Conservation (phyloP, 805 yeast genomes). For the Kluyveromyces starmeri region DNA sequence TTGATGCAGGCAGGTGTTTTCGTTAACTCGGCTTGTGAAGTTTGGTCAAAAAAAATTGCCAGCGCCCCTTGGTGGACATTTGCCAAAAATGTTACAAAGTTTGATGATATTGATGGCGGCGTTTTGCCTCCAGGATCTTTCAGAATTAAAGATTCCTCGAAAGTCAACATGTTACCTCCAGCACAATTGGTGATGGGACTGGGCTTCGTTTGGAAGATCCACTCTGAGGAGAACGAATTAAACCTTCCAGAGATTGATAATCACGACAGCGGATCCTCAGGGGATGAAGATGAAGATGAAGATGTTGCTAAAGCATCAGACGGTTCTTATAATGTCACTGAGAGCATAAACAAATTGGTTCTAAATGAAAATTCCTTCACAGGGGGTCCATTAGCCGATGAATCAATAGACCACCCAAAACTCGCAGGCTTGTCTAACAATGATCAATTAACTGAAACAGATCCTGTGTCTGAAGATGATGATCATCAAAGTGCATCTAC, state of each 20-base stretch:
- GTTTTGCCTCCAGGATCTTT: conserved; percentile 57
- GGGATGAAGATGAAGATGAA: conserved; percentile 5
- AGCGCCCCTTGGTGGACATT: conserved; percentile 82
- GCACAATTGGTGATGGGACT: conserved; percentile 86
- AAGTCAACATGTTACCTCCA: conserved; percentile 60
- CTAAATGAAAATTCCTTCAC: not conserved
- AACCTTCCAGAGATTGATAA: conserved; percentile 6
- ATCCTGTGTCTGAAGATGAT: conserved; percentile 5
- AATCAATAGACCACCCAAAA: not conserved
- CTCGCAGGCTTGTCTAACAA: not conserved
- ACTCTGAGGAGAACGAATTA: conserved; percentile 29
- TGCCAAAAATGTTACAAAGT: conserved; percentile 60
- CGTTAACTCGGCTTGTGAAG: conserved; percentile 70
- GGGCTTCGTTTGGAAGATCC: conserved; percentile 67
- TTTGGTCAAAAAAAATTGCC: conserved; percentile 82
- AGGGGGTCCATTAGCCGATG: not conserved
- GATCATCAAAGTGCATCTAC: conserved; percentile 11
- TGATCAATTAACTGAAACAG: not conserved
- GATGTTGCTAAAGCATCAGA: conserved; percentile 5
- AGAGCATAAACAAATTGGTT: conserved; percentile 5
- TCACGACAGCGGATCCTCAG: conserved; percentile 6
- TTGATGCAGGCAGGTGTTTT: conserved; percentile 83
- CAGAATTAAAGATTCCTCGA: conserved; percentile 40
- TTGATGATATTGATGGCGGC: conserved; percentile 43
- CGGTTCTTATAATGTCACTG: not conserved